A percentile compares a stretch with the other conserved stretches of the same genome.
Conservation (phyloP, 345 rosid species). For the Populus davidiana region DNA sequence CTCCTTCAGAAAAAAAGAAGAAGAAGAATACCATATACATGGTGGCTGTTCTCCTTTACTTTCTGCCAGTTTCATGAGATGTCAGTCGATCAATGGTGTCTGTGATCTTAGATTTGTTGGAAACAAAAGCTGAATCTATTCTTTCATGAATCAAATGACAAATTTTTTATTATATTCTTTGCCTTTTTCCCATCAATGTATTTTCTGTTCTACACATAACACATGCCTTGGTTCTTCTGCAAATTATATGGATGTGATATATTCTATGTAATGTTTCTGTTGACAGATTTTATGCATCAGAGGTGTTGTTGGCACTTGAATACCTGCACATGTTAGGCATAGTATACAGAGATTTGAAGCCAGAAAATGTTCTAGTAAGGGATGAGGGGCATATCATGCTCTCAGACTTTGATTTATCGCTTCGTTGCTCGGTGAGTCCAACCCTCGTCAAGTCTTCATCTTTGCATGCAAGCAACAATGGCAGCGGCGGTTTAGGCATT, state of each 20-base stretch:
- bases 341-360: conserved; percentile 86
- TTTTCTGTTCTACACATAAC: not conserved
- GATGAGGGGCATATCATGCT: conserved; percentile 93
- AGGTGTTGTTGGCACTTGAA: conserved; percentile 82
- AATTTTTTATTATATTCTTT: not conserved
- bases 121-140: not conserved
- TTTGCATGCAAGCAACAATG: conserved; percentile 25
- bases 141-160: not conserved
- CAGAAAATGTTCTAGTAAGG: conserved; percentile 82
- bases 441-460: conserved; percentile 89
- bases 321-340: conserved; percentile 94
- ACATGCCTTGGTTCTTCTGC: not conserved
- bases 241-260: not conserved
- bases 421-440: conserved; percentile 82
- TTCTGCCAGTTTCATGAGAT: not conserved
- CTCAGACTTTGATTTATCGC: conserved; percentile 84
- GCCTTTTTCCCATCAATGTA: not conserved
- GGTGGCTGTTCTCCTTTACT: not conserved
- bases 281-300: conserved; percentile 80
- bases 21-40: not conserved
- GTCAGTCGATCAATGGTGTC: not conserved
- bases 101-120: not conserved
- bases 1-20: not conserved
- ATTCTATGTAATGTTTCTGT: not conserved
- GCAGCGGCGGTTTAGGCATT: conserved; percentile 38